These are phyloP conservation scores for Fusarium brachygibbosum DNA, from an alignment of 2,329 filamentous ascomycete genomes.

Conservation along the genomic window DNA sequence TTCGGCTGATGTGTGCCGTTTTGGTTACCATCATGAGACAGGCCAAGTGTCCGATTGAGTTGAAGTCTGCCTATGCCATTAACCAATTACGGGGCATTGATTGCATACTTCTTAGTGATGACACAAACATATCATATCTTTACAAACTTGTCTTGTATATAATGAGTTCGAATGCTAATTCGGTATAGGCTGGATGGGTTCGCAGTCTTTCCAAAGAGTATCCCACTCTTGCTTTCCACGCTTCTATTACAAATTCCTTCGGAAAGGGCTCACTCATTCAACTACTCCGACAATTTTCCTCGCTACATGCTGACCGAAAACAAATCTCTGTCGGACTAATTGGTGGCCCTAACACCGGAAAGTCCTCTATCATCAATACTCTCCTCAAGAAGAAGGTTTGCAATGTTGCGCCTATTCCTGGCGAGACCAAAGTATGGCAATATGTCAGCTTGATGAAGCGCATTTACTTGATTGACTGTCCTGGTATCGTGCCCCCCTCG, in stretches of 20 bases:
- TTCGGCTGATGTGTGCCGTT: conserved; percentile 84
- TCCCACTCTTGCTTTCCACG: conserved; percentile 94
- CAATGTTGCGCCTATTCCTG: conserved; percentile 92
- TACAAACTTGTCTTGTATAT: conserved; percentile 12
- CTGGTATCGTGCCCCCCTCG: conserved; percentile 93
- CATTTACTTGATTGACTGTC: conserved; percentile 92
- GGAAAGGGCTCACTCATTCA: conserved; percentile 95
- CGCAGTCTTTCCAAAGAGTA: conserved; percentile 88
- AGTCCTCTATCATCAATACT: conserved; percentile 97
- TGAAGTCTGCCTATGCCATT: conserved; percentile 82
- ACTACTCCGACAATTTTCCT: conserved; percentile 91
- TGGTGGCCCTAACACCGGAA: conserved; percentile 86
- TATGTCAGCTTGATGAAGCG: conserved; percentile 96
- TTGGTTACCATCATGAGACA: conserved; percentile 85
- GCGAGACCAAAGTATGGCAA: conserved; percentile 98
- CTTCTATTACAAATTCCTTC: conserved; percentile 94
- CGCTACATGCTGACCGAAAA: conserved; percentile 89
- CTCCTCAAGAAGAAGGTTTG: conserved; percentile 94
- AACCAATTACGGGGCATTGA: conserved; percentile 60
- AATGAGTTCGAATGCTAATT: conserved; percentile 44
- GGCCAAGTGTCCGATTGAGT: conserved; percentile 93
- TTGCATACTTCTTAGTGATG: conserved; percentile 99
- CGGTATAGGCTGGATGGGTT: conserved; percentile 87
- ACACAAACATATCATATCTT: conserved; percentile 76
- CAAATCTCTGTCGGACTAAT: conserved; percentile 94